Evolutionary conservation across 2,329 filamentous ascomycete species (phyloP).

Genomic region (Ophiocordyceps camponoti-saundersi): DNA sequence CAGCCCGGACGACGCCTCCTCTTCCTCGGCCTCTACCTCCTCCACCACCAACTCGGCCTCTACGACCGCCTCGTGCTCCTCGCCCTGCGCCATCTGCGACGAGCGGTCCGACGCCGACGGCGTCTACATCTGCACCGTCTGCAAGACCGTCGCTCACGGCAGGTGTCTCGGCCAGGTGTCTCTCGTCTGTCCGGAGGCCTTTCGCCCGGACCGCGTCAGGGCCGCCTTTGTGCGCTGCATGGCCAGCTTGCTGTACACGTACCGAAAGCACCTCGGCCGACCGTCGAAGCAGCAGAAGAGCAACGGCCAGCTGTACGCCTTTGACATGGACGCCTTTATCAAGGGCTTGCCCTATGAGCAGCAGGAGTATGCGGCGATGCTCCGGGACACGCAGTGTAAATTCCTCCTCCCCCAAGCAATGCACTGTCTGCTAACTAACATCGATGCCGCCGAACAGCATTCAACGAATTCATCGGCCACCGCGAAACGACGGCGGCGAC

Average conservation of each 20-base stretch:
- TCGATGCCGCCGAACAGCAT: conserved; percentile 15
- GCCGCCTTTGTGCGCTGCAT: conserved; percentile 48
- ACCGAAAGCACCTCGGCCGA: conserved; percentile 44
- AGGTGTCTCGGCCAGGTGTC: conserved; percentile 45
- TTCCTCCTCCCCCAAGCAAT: background rate
- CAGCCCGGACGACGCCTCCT: conserved; percentile 33
- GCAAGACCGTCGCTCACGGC: conserved; percentile 37
- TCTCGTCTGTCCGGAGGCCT: conserved; percentile 45
- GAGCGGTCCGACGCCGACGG: conserved; percentile 57
- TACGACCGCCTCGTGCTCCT: conserved; percentile 10
- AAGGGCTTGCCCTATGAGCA: conserved; percentile 48
- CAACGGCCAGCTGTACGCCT: conserved; percentile 42
- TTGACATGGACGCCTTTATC: conserved; percentile 49
- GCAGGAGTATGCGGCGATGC: conserved; percentile 45
- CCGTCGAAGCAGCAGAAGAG: conserved; percentile 43
- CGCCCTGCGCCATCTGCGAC: conserved; percentile 57
- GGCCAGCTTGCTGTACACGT: conserved; percentile 49
- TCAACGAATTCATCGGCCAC: conserved; percentile 76
- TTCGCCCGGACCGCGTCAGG: conserved; percentile 42
- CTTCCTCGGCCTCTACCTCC: conserved; percentile 33
- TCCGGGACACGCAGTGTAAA: conserved; percentile 50
- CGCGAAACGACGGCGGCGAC: conserved; percentile 48
- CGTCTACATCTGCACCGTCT: conserved; percentile 57
- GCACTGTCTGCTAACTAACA: background rate
- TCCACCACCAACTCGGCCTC: no score